Percentiles rank a stretch among this genome's conserved stretches.
phyloP scores from a whole-genome alignment of 257 asterid genomes.

The Nemophila menziesii region DNA sequence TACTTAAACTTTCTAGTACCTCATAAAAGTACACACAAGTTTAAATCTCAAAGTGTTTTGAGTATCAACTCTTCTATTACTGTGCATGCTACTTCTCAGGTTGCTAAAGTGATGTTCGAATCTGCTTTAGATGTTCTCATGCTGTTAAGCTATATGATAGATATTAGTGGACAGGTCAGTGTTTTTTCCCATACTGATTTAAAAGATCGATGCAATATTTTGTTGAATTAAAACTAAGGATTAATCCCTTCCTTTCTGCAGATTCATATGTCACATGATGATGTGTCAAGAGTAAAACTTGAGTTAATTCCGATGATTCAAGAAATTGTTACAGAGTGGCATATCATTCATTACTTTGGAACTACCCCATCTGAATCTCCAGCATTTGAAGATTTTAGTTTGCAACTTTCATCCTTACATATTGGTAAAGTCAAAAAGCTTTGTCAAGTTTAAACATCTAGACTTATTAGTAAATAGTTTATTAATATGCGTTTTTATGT shows the following conservation, averaged over 20 bases:
- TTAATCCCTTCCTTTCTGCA: conserved; percentile 23
- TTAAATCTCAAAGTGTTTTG: conserved; percentile 30
- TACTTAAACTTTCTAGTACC: conserved; percentile 74
- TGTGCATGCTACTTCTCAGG: conserved; percentile 81
- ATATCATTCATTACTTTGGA: conserved; percentile 66
- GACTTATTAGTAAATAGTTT: not conserved
- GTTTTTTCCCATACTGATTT: conserved; percentile 4
- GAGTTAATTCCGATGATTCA: conserved; percentile 81
- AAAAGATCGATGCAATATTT: conserved; percentile 1
- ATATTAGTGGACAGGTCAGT: conserved; percentile 88
- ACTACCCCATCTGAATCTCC: conserved; percentile 78
- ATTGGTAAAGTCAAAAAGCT: conserved; percentile 58
- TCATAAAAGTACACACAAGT: conserved; percentile 41
- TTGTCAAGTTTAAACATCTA: not conserved
- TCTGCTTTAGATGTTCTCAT: conserved; percentile 66
- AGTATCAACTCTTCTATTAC: conserved; percentile 36
- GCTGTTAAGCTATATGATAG: conserved; percentile 75
- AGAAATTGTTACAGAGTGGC: conserved; percentile 84
- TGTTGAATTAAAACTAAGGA: not conserved
- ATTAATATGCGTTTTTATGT: conserved; percentile 4
- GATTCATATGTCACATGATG: conserved; percentile 68
- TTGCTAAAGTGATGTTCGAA: conserved; percentile 83
- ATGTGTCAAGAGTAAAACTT: conserved; percentile 60
- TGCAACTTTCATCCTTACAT: conserved; percentile 77
- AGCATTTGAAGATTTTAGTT: conserved; percentile 75